Base-by-base conservation (phyloP, 2,329 filamentous ascomycete species). In the Metarhizium guizhouense region DNA sequence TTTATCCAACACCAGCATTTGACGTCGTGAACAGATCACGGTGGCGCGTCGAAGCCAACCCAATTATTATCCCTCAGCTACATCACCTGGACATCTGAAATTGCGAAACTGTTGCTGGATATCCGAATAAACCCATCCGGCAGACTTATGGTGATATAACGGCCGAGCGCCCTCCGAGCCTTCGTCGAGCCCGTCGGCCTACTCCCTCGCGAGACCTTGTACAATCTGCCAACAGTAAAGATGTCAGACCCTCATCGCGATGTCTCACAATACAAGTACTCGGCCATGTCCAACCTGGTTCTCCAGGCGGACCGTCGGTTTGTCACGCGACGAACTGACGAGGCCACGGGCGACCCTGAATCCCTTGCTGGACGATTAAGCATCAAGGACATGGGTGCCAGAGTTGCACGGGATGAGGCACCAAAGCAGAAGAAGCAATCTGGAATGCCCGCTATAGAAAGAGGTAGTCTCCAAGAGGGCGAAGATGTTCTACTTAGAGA, bases 201-300 rank as follows among this genome's bases (percentile, higher is more conserved):
- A 67, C 62, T 67, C 65, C 56, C 57, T 57, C 58, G 57, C 62
- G 55, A 64, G 60, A 58, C 56, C 49, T 61, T 56, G 62, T 58
- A 64, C 48, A 40, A 25, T 32, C 61, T 63, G 62, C 54, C 58
- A 60, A 60, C 64, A 66, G 68, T 62, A 71, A 80, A 70, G 57
- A 92, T 93, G 89, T 81, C 87, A 72, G 88, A 86, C 72, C 79
- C 83, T 72, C 79, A 86, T 68, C 83, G 83, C 74, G 84, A 94
- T 87, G 88, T 95, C 67, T 92, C 90, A 74, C 92, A 96, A 76
- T 96, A 95, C 83, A 96, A 96, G 76, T 96, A 96, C 83, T 91
- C 91, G 85, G 91, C 90, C 73, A 97, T 99, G 94, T 99, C 94
- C 77, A 99, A 99, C 85, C 87, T 99, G 90, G 94, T 99, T 70